Evolutionary conservation across 2,329 filamentous ascomycete species (phyloP).

Genomic region (Arthrobotrys sinensis): DNA sequence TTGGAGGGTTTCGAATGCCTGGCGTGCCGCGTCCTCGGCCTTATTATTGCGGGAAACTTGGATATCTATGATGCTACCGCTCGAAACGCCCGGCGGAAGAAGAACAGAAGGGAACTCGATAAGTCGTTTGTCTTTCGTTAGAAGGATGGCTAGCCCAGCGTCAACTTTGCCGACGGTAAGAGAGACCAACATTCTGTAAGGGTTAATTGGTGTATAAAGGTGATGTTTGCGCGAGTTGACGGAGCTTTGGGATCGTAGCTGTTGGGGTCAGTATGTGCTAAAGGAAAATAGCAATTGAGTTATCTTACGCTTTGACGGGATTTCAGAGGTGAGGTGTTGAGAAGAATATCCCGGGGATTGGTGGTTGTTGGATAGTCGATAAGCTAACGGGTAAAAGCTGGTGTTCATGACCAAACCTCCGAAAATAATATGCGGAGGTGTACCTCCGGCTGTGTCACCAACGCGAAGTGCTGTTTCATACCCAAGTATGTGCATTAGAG

Average conservation of each 20-base stretch:
- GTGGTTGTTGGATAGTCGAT: not conserved
- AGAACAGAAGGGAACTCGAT: conserved; percentile 99
- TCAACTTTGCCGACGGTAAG: conserved; percentile 99
- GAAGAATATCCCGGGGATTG: not conserved
- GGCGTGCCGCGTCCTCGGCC: conserved; percentile 82
- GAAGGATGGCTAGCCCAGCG: conserved; percentile 94
- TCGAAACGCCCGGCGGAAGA: conserved; percentile 92
- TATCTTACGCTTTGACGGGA: not conserved
- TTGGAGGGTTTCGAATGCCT: conserved; percentile 87
- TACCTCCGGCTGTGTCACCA: no score
- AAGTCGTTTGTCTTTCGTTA: conserved; percentile 96
- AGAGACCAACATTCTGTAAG: conserved; percentile 86
- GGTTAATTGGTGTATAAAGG: conserved; percentile 1
- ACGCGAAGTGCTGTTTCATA: no score
- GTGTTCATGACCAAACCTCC: not conserved
- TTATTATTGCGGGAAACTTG: conserved; percentile 87
- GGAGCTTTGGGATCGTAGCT: not conserved
- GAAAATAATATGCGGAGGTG: conserved; percentile 1
- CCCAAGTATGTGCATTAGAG: no score
- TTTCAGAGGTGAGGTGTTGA: no score
- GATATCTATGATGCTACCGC: conserved; percentile 97
- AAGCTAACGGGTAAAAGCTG: not conserved
- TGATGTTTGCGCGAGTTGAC: not conserved
- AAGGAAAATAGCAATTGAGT: not conserved
- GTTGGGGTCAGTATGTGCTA: not conserved